Evolutionary conservation across 257 asterid genomes (phyloP).

Genomic region (Verbena officinalis): DNA sequence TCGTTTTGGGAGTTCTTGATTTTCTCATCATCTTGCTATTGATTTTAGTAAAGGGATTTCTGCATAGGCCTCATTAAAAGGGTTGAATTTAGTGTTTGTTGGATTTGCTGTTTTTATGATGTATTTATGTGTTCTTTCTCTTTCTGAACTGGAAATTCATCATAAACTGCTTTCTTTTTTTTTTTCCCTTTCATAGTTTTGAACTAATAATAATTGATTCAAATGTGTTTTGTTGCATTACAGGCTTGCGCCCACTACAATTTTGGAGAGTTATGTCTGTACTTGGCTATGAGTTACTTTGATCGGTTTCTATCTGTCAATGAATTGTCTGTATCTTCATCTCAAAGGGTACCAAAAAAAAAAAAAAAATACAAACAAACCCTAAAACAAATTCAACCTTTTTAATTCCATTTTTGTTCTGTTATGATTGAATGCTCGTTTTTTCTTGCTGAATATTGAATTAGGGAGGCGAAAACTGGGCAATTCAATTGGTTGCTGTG

Average conservation of each 20-base stretch:
- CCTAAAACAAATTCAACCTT: too few species aligned
- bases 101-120: too few species aligned
- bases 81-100: constrained; percentile 9
- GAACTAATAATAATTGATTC: too few species aligned
- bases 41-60: constrained; percentile 24
- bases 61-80: constrained; percentile 10
- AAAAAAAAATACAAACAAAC: not conserved
- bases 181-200: constrained; percentile 15
- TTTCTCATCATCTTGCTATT: constrained; percentile 5
- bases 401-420: too few species aligned
- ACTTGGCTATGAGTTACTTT: constrained; percentile 47
- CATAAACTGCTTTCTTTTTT: too few species aligned
- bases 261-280: constrained; percentile 48
- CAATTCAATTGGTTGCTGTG: constrained; percentile 60
- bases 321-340: constrained; percentile 48
- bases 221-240: too few species aligned
- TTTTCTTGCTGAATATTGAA: too few species aligned
- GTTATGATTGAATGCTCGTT: too few species aligned
- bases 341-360: too few species aligned
- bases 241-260: constrained; percentile 53
- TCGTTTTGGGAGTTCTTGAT: constrained; percentile 5
- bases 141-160: constrained; percentile 24
- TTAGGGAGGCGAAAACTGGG: constrained; percentile 66
- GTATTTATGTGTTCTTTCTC: constrained; percentile 30
- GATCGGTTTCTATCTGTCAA: constrained; percentile 54